Evolutionary conservation across 768 basidiomycete species (phyloP), one percentile per base, ranked within the genome.

Genomic region (Ephemerocybe angulata): DNA sequence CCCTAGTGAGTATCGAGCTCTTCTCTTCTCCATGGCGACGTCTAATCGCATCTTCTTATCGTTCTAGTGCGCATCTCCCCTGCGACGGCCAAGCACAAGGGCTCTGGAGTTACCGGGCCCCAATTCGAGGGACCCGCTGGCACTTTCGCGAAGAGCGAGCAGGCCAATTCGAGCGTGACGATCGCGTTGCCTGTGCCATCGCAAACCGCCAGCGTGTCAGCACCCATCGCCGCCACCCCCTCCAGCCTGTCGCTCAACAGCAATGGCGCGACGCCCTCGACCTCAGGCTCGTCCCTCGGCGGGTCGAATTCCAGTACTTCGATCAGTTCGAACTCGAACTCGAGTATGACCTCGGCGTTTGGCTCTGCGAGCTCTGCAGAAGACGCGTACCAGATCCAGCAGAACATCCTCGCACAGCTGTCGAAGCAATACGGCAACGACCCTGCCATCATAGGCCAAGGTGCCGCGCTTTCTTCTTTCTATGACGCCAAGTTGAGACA

Each of bases 41-140:
- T 41, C 51, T 27, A 27, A 30, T 28, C 46, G 27, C 13, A 38
- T 46, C 55, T 17, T n/a, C n/a, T n/a, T n/a, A n/a, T n/a, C n/a
- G n/a, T n/a, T n/a, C n/a, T 62, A 93, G 90, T 93, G 91, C 87
- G 90, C 56, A 91, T 93, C 57, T 93, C 90, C 8, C 89, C 91
- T 10, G 90, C 90, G 19, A 93, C 90, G 1, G 90, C 90, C 25
- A 93, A 92, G 66, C 89, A 85, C 73, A 93, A 90, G 70, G 38
- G 33, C 33, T 25, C 22, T 11, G 29, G 42, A 7, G 30, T 15
- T 22, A 17, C 28, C 25, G 28, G 25, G 7, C 28, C 56, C 71
- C 43, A 61, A 70, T 11, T 63, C 75, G n/a, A 65, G 68, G 28
- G 48, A 21, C 1, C 53, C 31, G 30, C 17, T 22, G 28, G 80